Base-by-base conservation (phyloP, 768 basidiomycete species). In the Boletus reticulatus region DNA sequence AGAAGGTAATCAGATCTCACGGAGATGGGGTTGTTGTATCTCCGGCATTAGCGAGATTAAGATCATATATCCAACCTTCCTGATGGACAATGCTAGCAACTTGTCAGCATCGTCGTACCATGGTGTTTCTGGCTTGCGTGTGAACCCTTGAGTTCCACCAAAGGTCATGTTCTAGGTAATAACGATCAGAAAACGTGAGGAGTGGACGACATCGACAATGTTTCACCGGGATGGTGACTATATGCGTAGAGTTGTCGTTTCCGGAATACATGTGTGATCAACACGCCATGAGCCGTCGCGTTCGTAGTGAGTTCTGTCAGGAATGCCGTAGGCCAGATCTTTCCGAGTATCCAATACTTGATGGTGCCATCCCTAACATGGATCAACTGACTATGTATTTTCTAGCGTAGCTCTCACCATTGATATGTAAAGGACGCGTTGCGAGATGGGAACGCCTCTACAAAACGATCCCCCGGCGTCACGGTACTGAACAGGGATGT, bases 371-470 rank as follows among this genome's bases (percentile, higher is more conserved):
- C 83, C 4, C 89, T 88, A n/a, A n/a, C 46, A 91, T 87, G 17
- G 79, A n/a, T n/a, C n/a, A n/a, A n/a, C 81, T 55, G 60, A 83
- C 82, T 46, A 89, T 88, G 60, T 83, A 88, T 47, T 75, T 78
- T 24, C 88, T 88, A 20, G 88, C 82, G 68, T 89, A 89, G 63
- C 84, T 87, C 69, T 89, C 88, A 4, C 88, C 88, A 0, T 83
- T 83, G n/a, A 91, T 64, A 66, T 84, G 72, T 45, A 89, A 73
- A 17, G 88, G 88, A 27, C 89, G 81, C 3, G 73, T 82, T 17
- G 80, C 80, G 19, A 89, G 75, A 59, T 77, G 88, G 89, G 65
- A 90, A 90, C 16, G 89, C 83, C 62, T 85, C 84, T 57, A 88
- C 85, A 6, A 89, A 75, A 62, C 22, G 22, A 22, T 22, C 22